Evolutionary conservation across 176 grass and related monocot species (phyloP), one percentile per base, ranked within the genome.

Genomic region (Oryza brachyantha): DNA sequence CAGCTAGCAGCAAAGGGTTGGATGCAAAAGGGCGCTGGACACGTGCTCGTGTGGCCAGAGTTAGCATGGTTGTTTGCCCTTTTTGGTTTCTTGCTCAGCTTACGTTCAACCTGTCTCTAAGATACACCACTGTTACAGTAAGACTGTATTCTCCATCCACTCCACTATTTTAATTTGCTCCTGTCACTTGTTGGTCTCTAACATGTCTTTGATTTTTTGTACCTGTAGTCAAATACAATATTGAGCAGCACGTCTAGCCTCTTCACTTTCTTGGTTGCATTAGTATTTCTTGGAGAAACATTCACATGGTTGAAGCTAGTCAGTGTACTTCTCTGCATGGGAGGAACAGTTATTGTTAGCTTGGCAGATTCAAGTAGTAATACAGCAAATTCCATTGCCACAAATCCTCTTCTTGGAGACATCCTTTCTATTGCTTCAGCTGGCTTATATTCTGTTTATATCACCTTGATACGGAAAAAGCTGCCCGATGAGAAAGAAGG

Each of bases 31-130:
- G 96, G 7, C 86, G 90, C 29, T 99, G 96, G 96, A 95, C 92
- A 0, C 87, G 96, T 52, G 81, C 81, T 75, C 89, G 90, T 75
- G 80, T 94, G 13, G 96, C 96, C 52, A 89, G 81, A 89, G 90
- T 89, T 41, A 95, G 96, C 75, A 76, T 99, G 83, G 31, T 99
- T 77, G 87, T 95, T 64, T 89, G 96, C 43, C 96, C 96, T 22
- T 99, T 99, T 77, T 99, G 96, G 96, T 99, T 95, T 65, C 86
- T 94, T 11, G 96, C 96, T 2, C 92, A 99, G 52, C 88, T 99
- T 54, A 93, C 90, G 7, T 99, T 99, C 90, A 98, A 98, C 75
- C 87, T 98, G 1, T 98, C 96, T 79, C 89, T 98, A 26, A 94
- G 91, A 83, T 98, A 99, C 77, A 99, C 96, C 39, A 99, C 96